Evolutionary conservation across 805 yeast species (phyloP).

Genomic region (Schwanniomyces pseudopolymorphus): DNA sequence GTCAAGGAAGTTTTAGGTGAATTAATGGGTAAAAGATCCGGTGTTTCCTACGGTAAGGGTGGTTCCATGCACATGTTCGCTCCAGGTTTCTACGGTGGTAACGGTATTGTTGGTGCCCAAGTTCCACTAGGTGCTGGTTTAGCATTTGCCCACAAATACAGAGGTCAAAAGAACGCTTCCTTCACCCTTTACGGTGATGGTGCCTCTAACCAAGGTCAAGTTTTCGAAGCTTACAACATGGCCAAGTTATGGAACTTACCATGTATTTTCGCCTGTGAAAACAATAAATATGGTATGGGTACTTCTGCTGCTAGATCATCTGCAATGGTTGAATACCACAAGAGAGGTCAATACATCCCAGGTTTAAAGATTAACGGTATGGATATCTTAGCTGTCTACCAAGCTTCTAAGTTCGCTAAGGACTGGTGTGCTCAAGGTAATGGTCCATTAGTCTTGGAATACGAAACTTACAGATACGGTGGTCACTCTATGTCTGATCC

Average conservation of each 20-base stretch:
- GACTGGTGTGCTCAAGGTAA: constrained; percentile 92
- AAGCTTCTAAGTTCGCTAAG: constrained; percentile 95
- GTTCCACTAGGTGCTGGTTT: constrained; percentile 98
- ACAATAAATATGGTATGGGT: constrained; percentile 99
- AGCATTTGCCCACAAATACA: constrained; percentile 97
- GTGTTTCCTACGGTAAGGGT: constrained; percentile 97
- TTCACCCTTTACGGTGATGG: constrained; percentile 97
- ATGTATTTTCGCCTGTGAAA: constrained; percentile 92
- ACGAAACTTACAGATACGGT: constrained; percentile 98
- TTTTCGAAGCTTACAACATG: constrained; percentile 96
- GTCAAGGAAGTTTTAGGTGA: constrained; percentile 91
- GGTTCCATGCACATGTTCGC: constrained; percentile 99
- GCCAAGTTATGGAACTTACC: constrained; percentile 98
- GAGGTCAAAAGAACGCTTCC: constrained; percentile 72
- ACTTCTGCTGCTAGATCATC: constrained; percentile 96
- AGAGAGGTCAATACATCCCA: constrained; percentile 99
- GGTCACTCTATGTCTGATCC: constrained; percentile 99
- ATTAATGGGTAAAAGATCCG: constrained; percentile 93
- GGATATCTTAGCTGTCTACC: constrained; percentile 94
- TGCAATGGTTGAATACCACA: constrained; percentile 93
- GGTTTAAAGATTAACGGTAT: constrained; percentile 98
- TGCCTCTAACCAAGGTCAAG: constrained; percentile 99
- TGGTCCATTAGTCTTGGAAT: constrained; percentile 95
- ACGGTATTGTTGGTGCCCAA: constrained; percentile 99
- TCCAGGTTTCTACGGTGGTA: constrained; percentile 96